Evolutionary conservation across 2,329 filamentous ascomycete genomes (phyloP), one percentile per base, ranked within the genome.

Genomic region (Colletotrichum liaoningense): DNA sequence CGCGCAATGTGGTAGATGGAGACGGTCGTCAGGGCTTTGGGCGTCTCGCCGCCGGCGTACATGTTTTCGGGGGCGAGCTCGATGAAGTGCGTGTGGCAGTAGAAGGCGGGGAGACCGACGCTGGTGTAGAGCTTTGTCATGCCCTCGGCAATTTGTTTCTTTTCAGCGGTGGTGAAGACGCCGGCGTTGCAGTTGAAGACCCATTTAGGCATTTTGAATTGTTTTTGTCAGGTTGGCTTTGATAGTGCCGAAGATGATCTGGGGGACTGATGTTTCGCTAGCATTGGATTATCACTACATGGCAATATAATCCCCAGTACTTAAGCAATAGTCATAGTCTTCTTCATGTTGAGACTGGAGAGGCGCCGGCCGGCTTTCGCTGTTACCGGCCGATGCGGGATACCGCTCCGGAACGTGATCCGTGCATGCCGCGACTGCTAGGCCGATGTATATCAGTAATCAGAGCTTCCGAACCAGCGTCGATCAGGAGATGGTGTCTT

Each of bases 11-110:
- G 65, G 46, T 67, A 67, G 22, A 67, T 55, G 56, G 65, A 42
- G 30, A 67, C 26, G 30, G 65, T 62, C 26, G 16, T 26, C 56
- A 67, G 14, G n/a, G n/a, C 30, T 11, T 54, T 16, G 56, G 65
- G 54, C 26, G 46, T 80, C 77, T 86, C 84, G 66, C 86, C 79
- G 0, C 85, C 81, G 0, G 84, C 86, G 72, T 86, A 85, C 4
- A 86, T 81, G n/a, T 79, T 80, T 12, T 76, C 75, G 0, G 72
- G 60, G 2, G 75, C 77, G 6, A 76, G 77, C 52, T 77, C 72
- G 12, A 76, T 72, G 6, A 76, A 76, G 4, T 76, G 69, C 75
- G 78, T 46, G 57, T 62, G 65, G 65, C 57, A 67, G 65, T 67
- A 67, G 30, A 62, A 62, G 8, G 57, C 65, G 28, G 65, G 65